Evolutionary conservation across 2,329 filamentous ascomycete genomes (phyloP), one percentile per base, ranked within the genome.

Genomic region (Pseudopyrenochaeta lycopersici): DNA sequence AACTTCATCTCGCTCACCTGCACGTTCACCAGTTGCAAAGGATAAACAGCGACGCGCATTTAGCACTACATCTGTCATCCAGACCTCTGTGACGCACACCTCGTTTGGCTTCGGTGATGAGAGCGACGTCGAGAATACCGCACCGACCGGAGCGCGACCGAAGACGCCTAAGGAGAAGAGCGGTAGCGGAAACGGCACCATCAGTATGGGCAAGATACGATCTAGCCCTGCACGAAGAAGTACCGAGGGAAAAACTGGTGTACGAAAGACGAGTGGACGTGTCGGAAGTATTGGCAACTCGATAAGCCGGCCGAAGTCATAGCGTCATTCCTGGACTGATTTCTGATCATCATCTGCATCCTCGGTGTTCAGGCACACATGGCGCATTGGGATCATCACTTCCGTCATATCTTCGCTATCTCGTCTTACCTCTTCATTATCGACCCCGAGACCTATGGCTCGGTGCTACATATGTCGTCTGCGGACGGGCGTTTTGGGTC

Each of bases 1-100:
- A 65, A 90, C 88, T 78, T 80, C 79, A 33, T 89, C 84, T 17
- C 85, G 84, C 61, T 89, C 84, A 49, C 90, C 83, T 2, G 68
- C 72, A 27, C 85, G 84, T 62, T 89, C 84, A 46, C 90, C 83
- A 0, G 68, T 71, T 17, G 67, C 71, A 30, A 84, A 79, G 53
- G 85, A 87, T 52, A 89, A 87, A 78, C 78, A 82, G 49, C 84
- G 91, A 42, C 90, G 91, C 0, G 90, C 89, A 3, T 88, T 88
- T 2, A 90, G 88, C 2, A 88, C 90, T 11, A 90, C 89, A 0
- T 88, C 89, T 2, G 87, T 78, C 10, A 69, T 68, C n/a, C 65
- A 72, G 21, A 76, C 72, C 1, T 72, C 68, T 10, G 64, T 68
- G n/a, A 74, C 67, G 2, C 70, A 70, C 15, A 73, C 67, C 58